Percentiles rank a stretch among this genome's conserved stretches.
phyloP scores from a whole-genome alignment of 73 alveolate genomes.

The Diophrys appendiculata region DNA sequence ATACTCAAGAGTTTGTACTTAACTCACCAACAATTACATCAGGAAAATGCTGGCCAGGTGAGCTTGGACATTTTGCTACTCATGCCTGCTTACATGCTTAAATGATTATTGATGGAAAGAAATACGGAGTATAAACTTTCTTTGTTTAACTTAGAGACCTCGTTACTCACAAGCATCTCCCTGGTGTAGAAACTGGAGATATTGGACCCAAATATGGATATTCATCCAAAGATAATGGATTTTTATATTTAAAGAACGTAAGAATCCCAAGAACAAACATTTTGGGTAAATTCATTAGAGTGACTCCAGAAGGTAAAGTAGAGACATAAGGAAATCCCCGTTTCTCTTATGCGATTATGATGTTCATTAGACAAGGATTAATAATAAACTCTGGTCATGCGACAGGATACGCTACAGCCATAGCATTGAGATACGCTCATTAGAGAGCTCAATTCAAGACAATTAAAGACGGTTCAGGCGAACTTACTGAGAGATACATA shows the following conservation, averaged over 20 bases:
- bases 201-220: constrained; percentile 86
- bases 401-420: constrained; percentile 54
- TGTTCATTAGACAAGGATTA: constrained; percentile 55
- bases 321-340: constrained; percentile 56
- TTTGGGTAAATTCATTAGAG: constrained; percentile 73
- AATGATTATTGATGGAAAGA: constrained; percentile 71
- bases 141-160: constrained; percentile 70
- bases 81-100: constrained; percentile 78
- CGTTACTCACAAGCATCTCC: constrained; percentile 74
- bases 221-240: constrained; percentile 82
- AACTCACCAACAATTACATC: constrained; percentile 56
- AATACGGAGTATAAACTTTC: constrained; percentile 76
- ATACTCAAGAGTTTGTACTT: constrained; percentile 24
- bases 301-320: constrained; percentile 70
- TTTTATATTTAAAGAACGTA: constrained; percentile 58
- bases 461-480: constrained; percentile 27
- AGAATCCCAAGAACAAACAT: constrained; percentile 81
- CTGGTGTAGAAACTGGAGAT: constrained; percentile 84
- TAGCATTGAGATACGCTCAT: constrained; percentile 70
- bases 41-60: constrained; percentile 75
- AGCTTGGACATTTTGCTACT: constrained; percentile 60
- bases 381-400: constrained; percentile 19
- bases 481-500: constrained; percentile 56
- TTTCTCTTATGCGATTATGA: constrained; percentile 73
- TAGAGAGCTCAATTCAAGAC: constrained; percentile 72